These are phyloP conservation scores for Diplodia mutila DNA, from an alignment of 2,329 filamentous ascomycete species.

Conservation along the genomic window DNA sequence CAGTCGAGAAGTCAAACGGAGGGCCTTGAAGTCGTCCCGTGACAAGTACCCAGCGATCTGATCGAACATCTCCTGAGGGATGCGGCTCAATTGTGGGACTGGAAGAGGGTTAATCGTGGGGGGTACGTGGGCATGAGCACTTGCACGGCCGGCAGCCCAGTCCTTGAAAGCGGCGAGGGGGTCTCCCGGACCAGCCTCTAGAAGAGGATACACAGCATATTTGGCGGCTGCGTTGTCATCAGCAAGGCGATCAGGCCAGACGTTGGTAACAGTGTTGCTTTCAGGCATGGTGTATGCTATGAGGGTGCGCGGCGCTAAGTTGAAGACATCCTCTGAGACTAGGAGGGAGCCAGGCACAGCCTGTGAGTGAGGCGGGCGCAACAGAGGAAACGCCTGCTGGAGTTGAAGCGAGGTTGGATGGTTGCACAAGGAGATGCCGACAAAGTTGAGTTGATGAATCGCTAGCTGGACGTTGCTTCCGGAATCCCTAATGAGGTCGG, in stretches of 20 bases:
- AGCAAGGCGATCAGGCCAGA: neutral
- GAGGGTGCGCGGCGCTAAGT: neutral
- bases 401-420: neutral
- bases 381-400: neutral
- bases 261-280: neutral
- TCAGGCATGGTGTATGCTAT: neutral
- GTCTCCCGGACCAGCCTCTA: neutral
- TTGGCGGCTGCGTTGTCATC: neutral
- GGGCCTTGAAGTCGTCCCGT: slow-evolving; percentile 60
- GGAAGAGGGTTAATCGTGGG: neutral
- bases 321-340: neutral
- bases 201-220: neutral
- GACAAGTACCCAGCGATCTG: slow-evolving; percentile 60
- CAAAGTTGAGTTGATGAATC: neutral
- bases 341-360: neutral
- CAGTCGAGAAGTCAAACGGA: slow-evolving; percentile 65
- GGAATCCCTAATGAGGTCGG: neutral
- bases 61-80: slow-evolving; percentile 68
- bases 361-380: neutral
- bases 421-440: neutral
- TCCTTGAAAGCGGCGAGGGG: neutral
- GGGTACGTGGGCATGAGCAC: neutral
- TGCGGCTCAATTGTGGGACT: neutral
- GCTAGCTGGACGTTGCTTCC: neutral
- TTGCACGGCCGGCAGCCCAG: neutral